A percentile compares a stretch with the other conserved stretches of the same genome.
phyloP scores from a whole-genome alignment of 2,329 filamentous ascomycete genomes.

The Trichoderma guizhouense region DNA sequence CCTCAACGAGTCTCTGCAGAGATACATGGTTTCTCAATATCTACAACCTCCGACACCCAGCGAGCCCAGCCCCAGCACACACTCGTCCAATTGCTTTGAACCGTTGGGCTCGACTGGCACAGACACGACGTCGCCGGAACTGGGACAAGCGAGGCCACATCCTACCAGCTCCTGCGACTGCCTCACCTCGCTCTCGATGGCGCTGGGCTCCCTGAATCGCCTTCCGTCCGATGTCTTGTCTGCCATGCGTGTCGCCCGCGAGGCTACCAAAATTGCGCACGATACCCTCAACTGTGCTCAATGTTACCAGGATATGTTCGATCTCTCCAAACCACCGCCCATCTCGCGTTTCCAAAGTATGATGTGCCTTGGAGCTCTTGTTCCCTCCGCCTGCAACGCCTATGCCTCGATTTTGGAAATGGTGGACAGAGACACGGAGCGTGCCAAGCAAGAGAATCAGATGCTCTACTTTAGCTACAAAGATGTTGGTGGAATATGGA shows the following conservation, averaged over 20 bases:
- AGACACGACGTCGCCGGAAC: background rate
- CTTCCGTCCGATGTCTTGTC: conserved; percentile 43
- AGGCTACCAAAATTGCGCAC: conserved; percentile 48
- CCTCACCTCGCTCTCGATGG: conserved; percentile 47
- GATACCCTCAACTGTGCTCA: conserved; percentile 48
- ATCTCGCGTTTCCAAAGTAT: conserved; percentile 55
- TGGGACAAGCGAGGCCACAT: conserved; percentile 23
- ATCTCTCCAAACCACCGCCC: conserved; percentile 35
- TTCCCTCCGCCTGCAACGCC: conserved; percentile 56
- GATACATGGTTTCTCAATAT: conserved; percentile 26
- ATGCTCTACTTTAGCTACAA: conserved; percentile 44
- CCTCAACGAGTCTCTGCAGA: conserved; percentile 28
- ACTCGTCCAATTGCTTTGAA: conserved; percentile 21
- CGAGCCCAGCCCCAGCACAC: conserved; percentile 26
- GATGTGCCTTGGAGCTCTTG: conserved; percentile 56
- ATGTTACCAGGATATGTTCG: conserved; percentile 43
- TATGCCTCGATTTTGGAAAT: conserved; percentile 54
- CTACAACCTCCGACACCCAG: conserved; percentile 19
- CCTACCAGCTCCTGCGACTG: conserved; percentile 43
- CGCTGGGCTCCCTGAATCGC: conserved; percentile 48
- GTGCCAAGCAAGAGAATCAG: conserved; percentile 41
- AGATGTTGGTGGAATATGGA: conserved; percentile 50
- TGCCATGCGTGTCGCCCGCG: conserved; percentile 48
- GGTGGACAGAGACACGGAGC: conserved; percentile 50
- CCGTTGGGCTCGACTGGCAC: background rate